Base-by-base conservation (phyloP, 129 eudicot genomes). In the Tagetes patula region DNA sequence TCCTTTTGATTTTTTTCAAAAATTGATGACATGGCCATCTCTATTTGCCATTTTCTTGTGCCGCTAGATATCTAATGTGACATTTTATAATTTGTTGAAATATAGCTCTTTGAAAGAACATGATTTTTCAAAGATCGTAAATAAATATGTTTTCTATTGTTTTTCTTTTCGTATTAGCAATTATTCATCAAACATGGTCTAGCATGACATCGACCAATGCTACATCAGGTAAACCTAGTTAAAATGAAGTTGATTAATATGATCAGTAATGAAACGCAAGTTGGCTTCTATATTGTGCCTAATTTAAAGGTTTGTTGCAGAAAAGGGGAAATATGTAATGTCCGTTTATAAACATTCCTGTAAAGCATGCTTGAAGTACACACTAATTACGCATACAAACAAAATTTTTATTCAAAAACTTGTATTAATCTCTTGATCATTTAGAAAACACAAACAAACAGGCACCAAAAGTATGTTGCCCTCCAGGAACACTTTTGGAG, bases 301-400 rank as follows among this genome's bases (percentile, higher is more conserved):
- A 10, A 10, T 32, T 60, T 34, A 33, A 3, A 34, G 5, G 20
- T 34, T 60, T 31, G 2, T 33, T 34, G 65, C 42, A 60, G 36
- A 60, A 10, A 60, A 0, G 8, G 6, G 8, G 66, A 34, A 34
- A 11, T 3, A 1, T 34, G 20, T 60, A 11, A 34, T 9, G 42
- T 60, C 12, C 1, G 42, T 60, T 34, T 34, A 11, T 34, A 60
- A 20, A 20, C 27, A 0, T 10, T 60, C 42, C 10, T 60, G 42
- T 42, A 60, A 62, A 30, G 39, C 32, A 64, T 74, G 50, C 64
- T 49, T 64, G 39, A 27, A 50, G 71, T 75, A 65, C 14, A 60
- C 20, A 73, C 48, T 33, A 46, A 45, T 73, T 31, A 73, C 39
- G 34, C 46, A 60, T 4, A 41, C 61, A 47, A 54, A 43, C 36